phyloP scores from a whole-genome alignment of 2,329 filamentous ascomycete species.

The Reticulascus tulasneorum region DNA sequence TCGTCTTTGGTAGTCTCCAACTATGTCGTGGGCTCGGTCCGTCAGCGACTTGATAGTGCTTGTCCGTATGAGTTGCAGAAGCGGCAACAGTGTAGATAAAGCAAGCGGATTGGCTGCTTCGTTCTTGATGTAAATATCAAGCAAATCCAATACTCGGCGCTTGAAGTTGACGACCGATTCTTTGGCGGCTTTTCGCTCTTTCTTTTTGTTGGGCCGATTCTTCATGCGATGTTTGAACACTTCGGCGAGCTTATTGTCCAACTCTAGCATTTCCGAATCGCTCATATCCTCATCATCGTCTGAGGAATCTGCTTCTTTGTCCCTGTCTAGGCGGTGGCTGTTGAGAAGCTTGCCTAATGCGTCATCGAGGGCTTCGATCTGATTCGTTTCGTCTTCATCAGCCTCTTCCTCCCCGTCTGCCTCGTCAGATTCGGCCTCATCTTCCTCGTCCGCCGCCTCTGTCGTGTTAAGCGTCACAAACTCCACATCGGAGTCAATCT shows the following conservation, averaged over 20 bases:
- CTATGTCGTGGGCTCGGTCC: constrained; percentile 66
- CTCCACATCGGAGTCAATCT: constrained; percentile 48
- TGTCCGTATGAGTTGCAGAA: constrained; percentile 72
- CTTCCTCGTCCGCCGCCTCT: constrained; percentile 42
- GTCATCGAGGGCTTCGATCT: constrained; percentile 57
- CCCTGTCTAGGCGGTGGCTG: constrained; percentile 61
- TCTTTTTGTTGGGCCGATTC: constrained; percentile 62
- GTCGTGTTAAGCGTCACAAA: constrained; percentile 39
- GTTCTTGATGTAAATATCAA: constrained; percentile 79
- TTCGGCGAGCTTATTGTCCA: constrained; percentile 78
- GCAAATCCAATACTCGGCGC: constrained; percentile 82
- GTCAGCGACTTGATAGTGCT: constrained; percentile 73
- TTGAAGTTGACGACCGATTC: constrained; percentile 93
- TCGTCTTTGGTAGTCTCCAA: constrained; percentile 68
- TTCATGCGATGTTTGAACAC: constrained; percentile 79
- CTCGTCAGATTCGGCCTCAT: constrained; percentile 38
- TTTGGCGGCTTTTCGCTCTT: constrained; percentile 82
- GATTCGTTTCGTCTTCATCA: constrained; percentile 38
- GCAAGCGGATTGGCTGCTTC: constrained; percentile 66
- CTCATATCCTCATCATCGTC: constrained; percentile 80
- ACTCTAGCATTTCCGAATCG: constrained; percentile 89
- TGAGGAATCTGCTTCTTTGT: constrained; percentile 49
- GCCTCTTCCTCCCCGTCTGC: constrained; percentile 37
- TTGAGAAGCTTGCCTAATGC: constrained; percentile 75
- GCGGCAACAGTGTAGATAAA: constrained; percentile 67